Evolutionary conservation across 257 asterid genomes (phyloP), one percentile per base, ranked within the genome.

Genomic region (Ocimum tenuiflorum): DNA sequence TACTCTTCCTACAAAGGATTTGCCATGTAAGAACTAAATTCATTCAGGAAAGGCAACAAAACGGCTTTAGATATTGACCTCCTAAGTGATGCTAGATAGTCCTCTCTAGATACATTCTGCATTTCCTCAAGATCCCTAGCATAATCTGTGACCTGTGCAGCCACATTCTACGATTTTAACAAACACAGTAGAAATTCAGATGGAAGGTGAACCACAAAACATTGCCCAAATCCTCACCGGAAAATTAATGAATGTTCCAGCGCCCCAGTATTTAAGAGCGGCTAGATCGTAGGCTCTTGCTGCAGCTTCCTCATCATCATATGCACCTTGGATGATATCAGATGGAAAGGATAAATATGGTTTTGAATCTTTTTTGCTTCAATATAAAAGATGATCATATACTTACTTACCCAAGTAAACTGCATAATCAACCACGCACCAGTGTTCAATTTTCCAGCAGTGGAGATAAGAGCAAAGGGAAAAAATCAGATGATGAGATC

Each of bases 221-320:
- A 49, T 11, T 35, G 51, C 55, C 29, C 46, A 71, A 52, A 39
- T 65, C 69, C 96, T 74, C 83, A 92, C 99, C 47, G 96, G 99
- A 78, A 92, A 92, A 68, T 92, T 92, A 68, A 92, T 92, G 64
- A 89, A 95, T 0, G 97, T 92, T 75, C 99, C 97, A 45, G 99
- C 95, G 36, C 99, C 99, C 97, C 99, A 92, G 57, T 92, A 92
- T 75, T 89, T 92, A 52, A 92, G 81, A 62, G 99, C 99, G 7
- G 99, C 99, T 53, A 92, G 96, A 88, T 92, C 99, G 71, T 92
- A 92, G 39, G 99, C 97, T 79, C 99, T 85, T 66, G 99, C 97
- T 51, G 99, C 97, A 70, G 99, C 99, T 67, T 89, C 99, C 87
- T 92, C 99, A 7, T 92, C 99, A 76, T 92, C 99, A 74, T 92